Base-by-base conservation (phyloP, 108 stramenopile species). In the Nitzschia inconspicua region DNA sequence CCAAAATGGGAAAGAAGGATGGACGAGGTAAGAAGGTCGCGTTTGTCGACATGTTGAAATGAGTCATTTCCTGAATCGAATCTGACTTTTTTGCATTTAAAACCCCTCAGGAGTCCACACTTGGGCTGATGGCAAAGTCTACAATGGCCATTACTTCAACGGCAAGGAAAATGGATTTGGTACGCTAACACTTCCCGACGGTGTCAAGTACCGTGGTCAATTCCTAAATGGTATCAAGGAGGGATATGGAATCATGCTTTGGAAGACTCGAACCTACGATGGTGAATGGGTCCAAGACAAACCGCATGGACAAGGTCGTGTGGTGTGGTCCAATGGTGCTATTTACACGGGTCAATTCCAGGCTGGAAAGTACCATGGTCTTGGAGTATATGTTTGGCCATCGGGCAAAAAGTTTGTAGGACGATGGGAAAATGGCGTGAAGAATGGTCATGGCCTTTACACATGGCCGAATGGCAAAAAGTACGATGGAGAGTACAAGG, bases 141-240 rank as follows among this genome's bases (percentile, higher is more conserved):
- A 70, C 52, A 68, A 47, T 46, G 79, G 77, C n/a, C 44, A 70
- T 39, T 79, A 54, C 52, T 50, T 49, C 29, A 71, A 74, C 34
- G 80, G 80, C 24, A 68, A 70, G 47, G 72, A 74, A 55, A 30
- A 73, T 40, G 80, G 80, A n/a, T 72, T 69, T 59, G 81, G 81
- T 8, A 63, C 65, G 3, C 47, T 76, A n/a, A 63, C 73, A 10
- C 47, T 41, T n/a, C 58, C 64, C 2, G 75, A 76, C 41, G 75
- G 80, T 4, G 49, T 57, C 37, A 62, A 54, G 10, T 82, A 78
- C 39, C 65, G 76, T 22, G 81, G 81, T 23, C 53, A 77, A 20
- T 82, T 77, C 37, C 41, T 40, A 14, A 41, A 42, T 10, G 81
- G 73, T 1, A 20, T 36, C 22, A 68, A 73, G 29, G 56, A 82